A percentile compares a stretch with the other conserved stretches of the same genome.
Conservation (phyloP, 371 early-diverging fungal genomes). For the Sporodiniella umbellata region DNA sequence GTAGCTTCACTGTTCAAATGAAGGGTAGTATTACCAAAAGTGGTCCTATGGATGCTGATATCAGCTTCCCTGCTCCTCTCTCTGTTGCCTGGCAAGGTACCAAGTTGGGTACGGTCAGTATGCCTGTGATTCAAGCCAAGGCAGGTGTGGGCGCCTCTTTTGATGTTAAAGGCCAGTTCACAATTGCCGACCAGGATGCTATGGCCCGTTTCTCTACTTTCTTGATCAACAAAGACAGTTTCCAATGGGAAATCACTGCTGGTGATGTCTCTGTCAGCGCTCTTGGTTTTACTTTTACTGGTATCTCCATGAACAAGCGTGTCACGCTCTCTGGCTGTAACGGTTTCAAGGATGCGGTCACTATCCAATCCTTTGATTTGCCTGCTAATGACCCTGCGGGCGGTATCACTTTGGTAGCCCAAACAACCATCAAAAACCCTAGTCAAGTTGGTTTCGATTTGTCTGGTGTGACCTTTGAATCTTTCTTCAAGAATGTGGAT, state of each 20-base stretch:
- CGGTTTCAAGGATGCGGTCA: conserved; percentile 52
- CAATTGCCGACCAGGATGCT: conserved; percentile 35
- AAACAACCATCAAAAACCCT: conserved; percentile 50
- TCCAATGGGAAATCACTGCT: conserved; percentile 56
- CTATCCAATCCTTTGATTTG: conserved; percentile 50
- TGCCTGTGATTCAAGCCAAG: conserved; percentile 44
- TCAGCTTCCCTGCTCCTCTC: conserved; percentile 50
- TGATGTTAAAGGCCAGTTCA: conserved; percentile 45
- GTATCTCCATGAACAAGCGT: conserved; percentile 51
- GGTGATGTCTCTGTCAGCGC: conserved; percentile 53
- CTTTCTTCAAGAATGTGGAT: conserved; percentile 22
- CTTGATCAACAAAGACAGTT: conserved; percentile 54
- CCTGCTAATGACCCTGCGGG: conserved; percentile 52
- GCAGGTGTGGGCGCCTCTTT: conserved; percentile 48
- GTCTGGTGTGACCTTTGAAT: conserved; percentile 27
- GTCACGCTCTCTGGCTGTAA: conserved; percentile 53
- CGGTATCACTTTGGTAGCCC: conserved; percentile 52
- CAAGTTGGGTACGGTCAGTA: conserved; percentile 44
- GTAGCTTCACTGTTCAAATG: conserved; percentile 52
- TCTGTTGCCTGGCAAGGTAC: conserved; percentile 49
- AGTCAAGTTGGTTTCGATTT: conserved; percentile 55
- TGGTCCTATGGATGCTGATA: conserved; percentile 61
- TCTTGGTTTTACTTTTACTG: conserved; percentile 54
- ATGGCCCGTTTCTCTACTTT: conserved; percentile 52
- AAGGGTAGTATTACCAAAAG: conserved; percentile 55